A percentile compares a stretch with the other conserved stretches of the same genome.
These are phyloP conservation scores for Trametes sp. DNA, from an alignment of 1,284 basidiomycete genomes.

Conservation along the genomic window DNA sequence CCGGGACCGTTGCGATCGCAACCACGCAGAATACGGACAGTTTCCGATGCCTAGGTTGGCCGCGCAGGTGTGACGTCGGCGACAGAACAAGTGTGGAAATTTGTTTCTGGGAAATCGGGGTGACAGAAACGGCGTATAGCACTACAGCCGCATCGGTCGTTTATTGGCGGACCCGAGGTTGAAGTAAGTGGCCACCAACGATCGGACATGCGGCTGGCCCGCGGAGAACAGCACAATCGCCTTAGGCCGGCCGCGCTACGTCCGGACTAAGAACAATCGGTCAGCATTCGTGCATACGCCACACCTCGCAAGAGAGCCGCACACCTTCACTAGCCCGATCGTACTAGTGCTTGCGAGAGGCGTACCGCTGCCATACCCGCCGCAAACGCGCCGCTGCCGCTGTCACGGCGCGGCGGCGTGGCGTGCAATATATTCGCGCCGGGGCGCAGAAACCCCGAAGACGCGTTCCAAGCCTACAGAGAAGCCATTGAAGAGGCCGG, in stretches of 20 bases:
- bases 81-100: too few species aligned
- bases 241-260: background rate
- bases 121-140: background rate
- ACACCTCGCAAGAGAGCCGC: background rate
- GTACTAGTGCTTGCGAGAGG: too few species aligned
- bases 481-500: background rate
- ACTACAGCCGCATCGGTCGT: background rate
- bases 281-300: background rate
- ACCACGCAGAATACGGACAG: background rate
- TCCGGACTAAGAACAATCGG: too few species aligned
- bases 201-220: background rate
- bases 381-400: background rate
- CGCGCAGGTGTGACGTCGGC: too few species aligned
- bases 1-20: background rate
- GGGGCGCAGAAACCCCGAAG: background rate
- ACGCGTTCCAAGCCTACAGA: background rate
- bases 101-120: background rate
- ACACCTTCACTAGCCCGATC: background rate
- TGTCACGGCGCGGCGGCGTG: background rate
- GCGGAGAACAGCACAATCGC: background rate
- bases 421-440: background rate
- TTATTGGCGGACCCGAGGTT: background rate
- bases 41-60: too few species aligned
- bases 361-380: too few species aligned
- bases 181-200: background rate